Conservation (phyloP, 1,284 basidiomycete genomes). For the Pseudozyma tsukubaensis region DNA sequence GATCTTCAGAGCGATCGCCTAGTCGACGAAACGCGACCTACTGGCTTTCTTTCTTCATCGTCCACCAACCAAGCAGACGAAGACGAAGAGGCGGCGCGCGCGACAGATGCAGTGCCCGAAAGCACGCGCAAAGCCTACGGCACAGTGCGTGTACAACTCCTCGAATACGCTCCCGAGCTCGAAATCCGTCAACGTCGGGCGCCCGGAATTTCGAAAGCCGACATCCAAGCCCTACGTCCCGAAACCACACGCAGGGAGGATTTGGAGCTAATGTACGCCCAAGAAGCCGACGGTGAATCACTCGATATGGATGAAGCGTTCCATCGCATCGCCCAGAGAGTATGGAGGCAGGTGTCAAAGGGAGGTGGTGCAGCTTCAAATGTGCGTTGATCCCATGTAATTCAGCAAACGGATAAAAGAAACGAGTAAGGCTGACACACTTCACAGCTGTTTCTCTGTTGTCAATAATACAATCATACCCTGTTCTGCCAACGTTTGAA, state of each 20-base stretch:
- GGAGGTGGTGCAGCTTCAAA: conserved; percentile 1
- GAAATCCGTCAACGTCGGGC: conserved; percentile 34
- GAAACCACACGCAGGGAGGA: conserved; percentile 21
- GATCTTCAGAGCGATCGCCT: conserved; percentile 49
- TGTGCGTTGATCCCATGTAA: conserved; percentile 36
- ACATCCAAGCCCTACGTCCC: conserved; percentile 31
- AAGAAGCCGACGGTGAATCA: conserved; percentile 39
- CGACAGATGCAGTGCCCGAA: conserved; percentile 1
- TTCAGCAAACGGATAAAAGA: no score
- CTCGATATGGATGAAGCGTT: conserved; percentile 47
- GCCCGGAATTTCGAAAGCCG: conserved; percentile 32
- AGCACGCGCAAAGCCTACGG: conserved; percentile 33
- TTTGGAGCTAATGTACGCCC: conserved; percentile 35
- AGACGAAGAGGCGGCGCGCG: no score
- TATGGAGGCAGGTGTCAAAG: conserved; percentile 22
- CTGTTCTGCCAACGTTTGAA: neutral
- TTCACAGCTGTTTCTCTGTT: no score
- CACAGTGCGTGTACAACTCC: conserved; percentile 32
- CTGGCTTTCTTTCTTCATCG: conserved; percentile 10
- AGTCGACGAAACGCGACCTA: conserved; percentile 35
- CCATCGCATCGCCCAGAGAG: conserved; percentile 12
- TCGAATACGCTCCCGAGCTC: conserved; percentile 38
- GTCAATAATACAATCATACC: neutral
- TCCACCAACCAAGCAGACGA: conserved; percentile 2
- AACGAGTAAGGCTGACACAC: no score